A percentile compares a stretch with the other conserved stretches of the same genome.
These are phyloP conservation scores for Pyronema omphalodes DNA, from an alignment of 495 filamentous ascomycete genomes.

Conservation along the genomic window DNA sequence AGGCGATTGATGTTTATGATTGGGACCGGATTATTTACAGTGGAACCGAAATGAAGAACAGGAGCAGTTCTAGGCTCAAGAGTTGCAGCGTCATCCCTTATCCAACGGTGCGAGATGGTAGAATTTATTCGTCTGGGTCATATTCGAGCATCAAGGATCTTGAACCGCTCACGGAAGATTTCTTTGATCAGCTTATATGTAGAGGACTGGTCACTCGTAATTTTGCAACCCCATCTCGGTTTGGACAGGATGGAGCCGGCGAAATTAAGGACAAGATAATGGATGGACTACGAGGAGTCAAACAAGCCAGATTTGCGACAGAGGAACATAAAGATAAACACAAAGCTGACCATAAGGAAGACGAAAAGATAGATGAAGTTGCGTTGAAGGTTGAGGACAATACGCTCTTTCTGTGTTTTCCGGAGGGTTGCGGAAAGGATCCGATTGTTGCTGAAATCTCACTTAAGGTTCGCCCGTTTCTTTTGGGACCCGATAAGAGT, in stretches of 20 bases:
- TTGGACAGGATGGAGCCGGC: neutral
- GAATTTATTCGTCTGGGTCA: constrained; percentile 1
- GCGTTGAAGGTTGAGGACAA: constrained; percentile 13
- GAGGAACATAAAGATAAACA: neutral
- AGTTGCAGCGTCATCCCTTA: neutral
- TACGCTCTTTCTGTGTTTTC: constrained; percentile 15
- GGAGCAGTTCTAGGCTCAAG: neutral
- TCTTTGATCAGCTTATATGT: neutral
- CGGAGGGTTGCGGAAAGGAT: constrained; percentile 8
- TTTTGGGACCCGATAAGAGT: constrained; percentile 9
- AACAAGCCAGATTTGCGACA: neutral
- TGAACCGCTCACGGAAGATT: neutral
- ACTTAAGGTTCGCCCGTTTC: constrained; percentile 13
- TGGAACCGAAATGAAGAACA: neutral
- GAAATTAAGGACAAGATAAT: neutral
- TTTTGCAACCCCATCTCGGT: neutral
- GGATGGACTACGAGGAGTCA: neutral
- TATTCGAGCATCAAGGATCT: neutral
- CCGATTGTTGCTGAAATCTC: constrained; percentile 16
- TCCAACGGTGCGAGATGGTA: neutral
- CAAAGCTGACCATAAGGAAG: neutral
- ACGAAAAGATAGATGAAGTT: neutral
- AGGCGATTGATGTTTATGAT: neutral
- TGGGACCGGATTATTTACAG: neutral
- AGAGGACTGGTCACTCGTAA: neutral